Percentiles rank a stretch among this genome's conserved stretches.
These are phyloP conservation scores for Cairneyella variabilis DNA, from an alignment of 495 filamentous ascomycete species.

Conservation along the genomic window DNA sequence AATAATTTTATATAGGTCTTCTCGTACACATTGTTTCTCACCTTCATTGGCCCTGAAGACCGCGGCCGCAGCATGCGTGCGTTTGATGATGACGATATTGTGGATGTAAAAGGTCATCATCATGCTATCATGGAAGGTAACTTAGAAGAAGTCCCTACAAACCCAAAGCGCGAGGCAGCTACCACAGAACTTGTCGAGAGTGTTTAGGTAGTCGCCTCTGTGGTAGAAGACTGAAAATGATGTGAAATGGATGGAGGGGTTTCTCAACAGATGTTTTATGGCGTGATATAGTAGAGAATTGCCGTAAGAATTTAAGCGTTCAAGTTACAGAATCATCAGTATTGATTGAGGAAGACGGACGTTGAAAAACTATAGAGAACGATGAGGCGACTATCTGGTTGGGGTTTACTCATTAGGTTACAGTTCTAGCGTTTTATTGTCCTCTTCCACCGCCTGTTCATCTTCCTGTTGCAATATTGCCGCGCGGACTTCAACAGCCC, in stretches of 20 bases:
- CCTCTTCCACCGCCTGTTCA: no score
- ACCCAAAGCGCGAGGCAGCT: not conserved
- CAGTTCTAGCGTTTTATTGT: no score
- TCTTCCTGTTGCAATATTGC: no score
- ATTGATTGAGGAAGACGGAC: no score
- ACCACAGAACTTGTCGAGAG: not conserved
- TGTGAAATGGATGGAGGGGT: not conserved
- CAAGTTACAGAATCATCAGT: no score
- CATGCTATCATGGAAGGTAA: not conserved
- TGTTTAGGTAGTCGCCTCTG: not conserved
- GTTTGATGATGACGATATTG: not conserved
- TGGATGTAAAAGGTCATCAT: not conserved
- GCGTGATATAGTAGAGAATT: no score
- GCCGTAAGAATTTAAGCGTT: no score
- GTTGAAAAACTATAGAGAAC: no score
- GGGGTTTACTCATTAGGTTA: no score
- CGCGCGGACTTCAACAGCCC: no score
- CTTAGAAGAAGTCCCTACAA: not conserved
- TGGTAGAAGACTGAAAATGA: not conserved
- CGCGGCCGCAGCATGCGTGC: not conserved
- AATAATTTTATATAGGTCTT: not conserved
- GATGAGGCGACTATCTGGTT: no score
- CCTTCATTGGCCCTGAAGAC: constrained; percentile 57
- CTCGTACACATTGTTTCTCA: not conserved
- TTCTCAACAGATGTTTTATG: no score